These are phyloP conservation scores for Manihot esculenta DNA, from an alignment of 441 rosid species.

Conservation along the genomic window DNA sequence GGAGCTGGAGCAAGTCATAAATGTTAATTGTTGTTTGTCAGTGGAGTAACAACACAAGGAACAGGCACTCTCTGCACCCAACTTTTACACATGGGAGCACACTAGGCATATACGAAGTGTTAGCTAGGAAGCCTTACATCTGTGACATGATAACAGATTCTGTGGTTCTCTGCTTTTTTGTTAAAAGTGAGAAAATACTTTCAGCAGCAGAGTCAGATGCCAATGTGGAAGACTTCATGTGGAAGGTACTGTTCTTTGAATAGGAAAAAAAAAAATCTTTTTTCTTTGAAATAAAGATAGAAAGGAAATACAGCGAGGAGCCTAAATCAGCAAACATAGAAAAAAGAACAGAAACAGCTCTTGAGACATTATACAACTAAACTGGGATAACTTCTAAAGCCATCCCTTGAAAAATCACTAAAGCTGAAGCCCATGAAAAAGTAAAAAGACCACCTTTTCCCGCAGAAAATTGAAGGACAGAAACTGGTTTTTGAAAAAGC, in stretches of 20 bases:
- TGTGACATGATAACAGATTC: conserved; percentile 82
- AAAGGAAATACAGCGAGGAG: not conserved
- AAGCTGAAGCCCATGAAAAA: not conserved
- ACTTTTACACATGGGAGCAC: conserved; percentile 89
- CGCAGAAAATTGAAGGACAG: not conserved
- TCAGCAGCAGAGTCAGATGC: conserved; percentile 57
- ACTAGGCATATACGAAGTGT: conserved; percentile 84
- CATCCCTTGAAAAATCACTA: not conserved
- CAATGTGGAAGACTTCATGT: conserved; percentile 67
- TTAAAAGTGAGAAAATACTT: conserved; percentile 59
- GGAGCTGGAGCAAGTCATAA: conserved; percentile 14
- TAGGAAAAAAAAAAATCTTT: not conserved
- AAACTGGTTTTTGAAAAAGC: not conserved
- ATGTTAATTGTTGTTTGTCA: conserved; percentile 39
- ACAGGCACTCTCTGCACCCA: conserved; percentile 83
- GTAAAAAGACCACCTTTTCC: not conserved
- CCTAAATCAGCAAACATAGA: not conserved
- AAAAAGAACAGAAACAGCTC: not conserved
- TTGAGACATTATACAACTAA: not conserved
- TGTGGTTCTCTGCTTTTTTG: conserved; percentile 67
- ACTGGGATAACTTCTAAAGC: too few species aligned
- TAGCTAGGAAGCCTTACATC: conserved; percentile 70
- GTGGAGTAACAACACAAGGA: conserved; percentile 73
- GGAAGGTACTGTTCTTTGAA: conserved; percentile 62
- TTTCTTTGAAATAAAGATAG: not conserved